Evolutionary conservation across 2,329 filamentous ascomycete species (phyloP).

Genomic region (Chaetomium strumarium): DNA sequence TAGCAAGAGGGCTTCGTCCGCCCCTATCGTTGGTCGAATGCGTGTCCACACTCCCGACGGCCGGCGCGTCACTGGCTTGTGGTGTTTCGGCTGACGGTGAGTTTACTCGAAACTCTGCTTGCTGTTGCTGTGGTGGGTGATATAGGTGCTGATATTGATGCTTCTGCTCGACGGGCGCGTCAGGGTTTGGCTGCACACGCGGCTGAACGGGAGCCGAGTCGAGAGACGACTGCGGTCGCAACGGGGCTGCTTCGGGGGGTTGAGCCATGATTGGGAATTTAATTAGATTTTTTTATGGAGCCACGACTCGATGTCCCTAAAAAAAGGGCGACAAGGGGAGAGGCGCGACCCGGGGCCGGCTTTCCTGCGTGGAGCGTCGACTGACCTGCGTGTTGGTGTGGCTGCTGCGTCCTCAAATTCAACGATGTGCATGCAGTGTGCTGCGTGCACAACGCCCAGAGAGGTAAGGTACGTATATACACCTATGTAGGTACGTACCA

Average conservation of each 20-base stretch:
- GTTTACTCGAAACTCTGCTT: conserved; percentile 9
- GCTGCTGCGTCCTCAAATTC: conserved; percentile 24
- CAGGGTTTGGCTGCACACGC: conserved; percentile 20
- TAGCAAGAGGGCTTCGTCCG: conserved; percentile 11
- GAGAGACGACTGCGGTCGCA: conserved; percentile 23
- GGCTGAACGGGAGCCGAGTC: conserved; percentile 23
- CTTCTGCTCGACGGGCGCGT: conserved; percentile 17
- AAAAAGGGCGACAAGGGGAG: conserved; percentile 28
- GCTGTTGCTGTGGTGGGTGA: conserved; percentile 17
- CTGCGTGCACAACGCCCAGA: conserved; percentile 7
- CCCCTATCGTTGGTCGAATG: conserved; percentile 9
- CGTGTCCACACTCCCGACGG: conserved; percentile 4
- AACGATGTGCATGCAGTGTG: conserved; percentile 14
- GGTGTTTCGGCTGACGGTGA: conserved; percentile 3
- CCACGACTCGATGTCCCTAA: conserved; percentile 30
- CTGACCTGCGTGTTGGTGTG: conserved; percentile 25
- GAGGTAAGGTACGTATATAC: conserved; percentile 15
- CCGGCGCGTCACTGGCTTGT: conserved; percentile 7
- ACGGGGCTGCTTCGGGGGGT: conserved; percentile 25
- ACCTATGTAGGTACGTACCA: background rate
- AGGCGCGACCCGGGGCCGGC: conserved; percentile 31
- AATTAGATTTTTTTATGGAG: conserved; percentile 37
- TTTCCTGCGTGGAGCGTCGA: conserved; percentile 27
- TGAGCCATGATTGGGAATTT: conserved; percentile 36
- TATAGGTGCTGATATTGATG: conserved; percentile 14